phyloP scores from a whole-genome alignment of 148 eudicot species.

The Persicaria tinctoria region DNA sequence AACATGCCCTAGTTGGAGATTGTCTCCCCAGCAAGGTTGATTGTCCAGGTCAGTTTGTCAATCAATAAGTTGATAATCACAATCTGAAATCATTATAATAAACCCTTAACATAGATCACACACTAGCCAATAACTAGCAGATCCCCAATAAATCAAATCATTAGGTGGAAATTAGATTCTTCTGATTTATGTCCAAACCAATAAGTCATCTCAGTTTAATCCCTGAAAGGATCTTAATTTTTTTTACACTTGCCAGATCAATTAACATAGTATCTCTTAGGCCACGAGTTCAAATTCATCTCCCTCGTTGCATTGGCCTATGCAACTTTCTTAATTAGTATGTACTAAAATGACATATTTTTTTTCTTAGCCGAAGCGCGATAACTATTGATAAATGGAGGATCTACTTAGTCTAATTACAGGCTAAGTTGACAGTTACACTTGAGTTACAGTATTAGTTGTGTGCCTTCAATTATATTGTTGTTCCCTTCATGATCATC shows the following conservation, averaged over 20 bases:
- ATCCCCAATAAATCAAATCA: neutral
- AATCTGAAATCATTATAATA: neutral
- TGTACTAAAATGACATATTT: no score
- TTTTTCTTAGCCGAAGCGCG: neutral
- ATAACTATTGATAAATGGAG: neutral
- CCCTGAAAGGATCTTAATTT: neutral
- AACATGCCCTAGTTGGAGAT: slow-evolving; percentile 38
- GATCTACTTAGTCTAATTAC: neutral
- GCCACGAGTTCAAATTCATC: neutral
- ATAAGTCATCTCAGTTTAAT: neutral
- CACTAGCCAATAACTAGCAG: neutral
- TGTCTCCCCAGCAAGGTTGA: slow-evolving; percentile 57
- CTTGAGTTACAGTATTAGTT: neutral
- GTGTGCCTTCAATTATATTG: neutral
- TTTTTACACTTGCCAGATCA: neutral
- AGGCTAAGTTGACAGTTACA: neutral
- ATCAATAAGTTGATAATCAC: neutral
- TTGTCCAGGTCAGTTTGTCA: slow-evolving; percentile 27
- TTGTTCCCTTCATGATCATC: neutral
- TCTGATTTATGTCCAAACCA: slow-evolving; percentile 3
- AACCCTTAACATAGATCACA: slow-evolving; percentile 4
- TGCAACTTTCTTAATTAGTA: neutral
- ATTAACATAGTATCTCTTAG: neutral
- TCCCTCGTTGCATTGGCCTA: neutral
- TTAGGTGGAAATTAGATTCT: slow-evolving; percentile 11